Evolutionary conservation across 2,329 filamentous ascomycete species (phyloP).

Genomic region (Penicillium griseofulvum): DNA sequence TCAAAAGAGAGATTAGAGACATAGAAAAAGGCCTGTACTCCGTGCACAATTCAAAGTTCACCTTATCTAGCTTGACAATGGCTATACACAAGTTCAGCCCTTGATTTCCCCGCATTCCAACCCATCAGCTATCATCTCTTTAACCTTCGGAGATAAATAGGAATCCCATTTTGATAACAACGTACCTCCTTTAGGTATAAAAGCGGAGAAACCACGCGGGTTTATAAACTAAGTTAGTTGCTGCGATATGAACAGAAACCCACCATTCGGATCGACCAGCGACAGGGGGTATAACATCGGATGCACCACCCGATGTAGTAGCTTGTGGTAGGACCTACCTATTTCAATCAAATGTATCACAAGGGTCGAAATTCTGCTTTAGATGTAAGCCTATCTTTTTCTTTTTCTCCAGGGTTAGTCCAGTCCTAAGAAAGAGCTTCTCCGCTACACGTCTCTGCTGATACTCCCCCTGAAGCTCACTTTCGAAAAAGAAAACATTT

Average conservation of each 20-base stretch:
- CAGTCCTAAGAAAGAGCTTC: too few species aligned
- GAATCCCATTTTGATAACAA: constrained; percentile 4
- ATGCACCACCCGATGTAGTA: background rate
- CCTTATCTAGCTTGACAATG: background rate
- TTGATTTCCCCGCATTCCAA: too few species aligned
- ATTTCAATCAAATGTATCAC: background rate
- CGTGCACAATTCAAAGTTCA: too few species aligned
- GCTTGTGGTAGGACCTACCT: background rate
- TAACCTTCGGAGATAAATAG: too few species aligned
- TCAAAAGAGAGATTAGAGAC: background rate
- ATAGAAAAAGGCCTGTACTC: background rate
- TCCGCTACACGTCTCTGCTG: background rate
- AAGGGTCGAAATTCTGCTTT: background rate
- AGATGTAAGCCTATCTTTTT: background rate
- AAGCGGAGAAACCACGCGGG: constrained; percentile 14
- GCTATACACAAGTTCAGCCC: background rate
- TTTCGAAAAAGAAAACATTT: background rate
- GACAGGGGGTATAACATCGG: background rate
- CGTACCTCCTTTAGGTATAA: constrained; percentile 14
- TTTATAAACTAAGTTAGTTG: background rate
- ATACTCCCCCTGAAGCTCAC: background rate
- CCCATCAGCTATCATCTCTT: too few species aligned
- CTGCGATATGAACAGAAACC: background rate
- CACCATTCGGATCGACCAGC: constrained; percentile 9
- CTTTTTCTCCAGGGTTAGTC: background rate